These are phyloP conservation scores for Debaryomyces fabryi DNA, from an alignment of 1,139 yeast genomes.

Conservation along the genomic window DNA sequence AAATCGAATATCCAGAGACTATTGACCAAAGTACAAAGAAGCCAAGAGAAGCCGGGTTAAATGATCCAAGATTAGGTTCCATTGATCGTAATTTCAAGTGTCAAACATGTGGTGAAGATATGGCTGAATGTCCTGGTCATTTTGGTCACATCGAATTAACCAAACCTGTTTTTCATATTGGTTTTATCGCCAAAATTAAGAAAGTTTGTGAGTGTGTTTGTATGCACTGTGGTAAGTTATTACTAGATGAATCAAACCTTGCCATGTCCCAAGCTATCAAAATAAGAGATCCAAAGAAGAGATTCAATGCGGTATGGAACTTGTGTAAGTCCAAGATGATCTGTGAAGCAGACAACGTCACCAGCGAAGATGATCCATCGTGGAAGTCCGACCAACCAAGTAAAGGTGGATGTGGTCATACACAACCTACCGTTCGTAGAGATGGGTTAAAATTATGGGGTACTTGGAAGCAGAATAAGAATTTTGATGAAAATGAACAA, in stretches of 20 bases:
- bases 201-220: conserved; percentile 96
- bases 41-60: conserved; percentile 95
- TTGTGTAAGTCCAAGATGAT: conserved; percentile 89
- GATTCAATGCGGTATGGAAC: conserved; percentile 96
- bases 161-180: conserved; percentile 97
- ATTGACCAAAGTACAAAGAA: conserved; percentile 96
- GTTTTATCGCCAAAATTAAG: conserved; percentile 89
- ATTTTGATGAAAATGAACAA: conserved; percentile 77
- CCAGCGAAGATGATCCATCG: conserved; percentile 58
- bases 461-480: conserved; percentile 91
- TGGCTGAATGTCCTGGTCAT: conserved; percentile 99
- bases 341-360: conserved; percentile 81
- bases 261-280: conserved; percentile 87
- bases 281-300: conserved; percentile 90
- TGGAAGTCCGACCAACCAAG: conserved; percentile 46
- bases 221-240: conserved; percentile 95
- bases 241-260: conserved; percentile 84
- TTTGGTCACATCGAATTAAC: conserved; percentile 98
- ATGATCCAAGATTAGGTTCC: conserved; percentile 96
- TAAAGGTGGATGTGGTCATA: conserved; percentile 98
- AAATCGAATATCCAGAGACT: conserved; percentile 96
- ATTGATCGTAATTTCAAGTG: conserved; percentile 96
- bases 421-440: conserved; percentile 93
- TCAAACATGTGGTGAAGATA: conserved; percentile 98
- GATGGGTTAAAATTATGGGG: conserved; percentile 97